A percentile compares a stretch with the other conserved stretches of the same genome.
phyloP scores from a whole-genome alignment of 106 monocot genomes.

The Phalaenopsis aphrodite region DNA sequence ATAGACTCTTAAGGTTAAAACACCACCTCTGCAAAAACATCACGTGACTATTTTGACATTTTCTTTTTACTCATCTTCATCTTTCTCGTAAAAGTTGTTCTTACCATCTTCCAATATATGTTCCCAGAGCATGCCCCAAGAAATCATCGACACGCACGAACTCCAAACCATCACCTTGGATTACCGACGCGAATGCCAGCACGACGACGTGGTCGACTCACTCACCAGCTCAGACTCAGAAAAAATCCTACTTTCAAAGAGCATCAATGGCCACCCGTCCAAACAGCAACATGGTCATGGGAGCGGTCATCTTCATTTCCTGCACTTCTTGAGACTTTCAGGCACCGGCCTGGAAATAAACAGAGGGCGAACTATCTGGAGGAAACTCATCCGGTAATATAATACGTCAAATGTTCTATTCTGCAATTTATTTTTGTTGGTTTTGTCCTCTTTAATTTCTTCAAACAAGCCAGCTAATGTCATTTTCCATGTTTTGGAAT shows the following conservation, averaged over 20 bases:
- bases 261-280: conserved; percentile 28
- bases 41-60: no score
- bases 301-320: conserved; percentile 31
- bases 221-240: conserved; percentile 63
- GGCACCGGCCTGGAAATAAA: conserved; percentile 73
- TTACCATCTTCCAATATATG: background rate
- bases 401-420: background rate
- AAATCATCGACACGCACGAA: conserved; percentile 88
- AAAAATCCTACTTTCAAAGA: background rate
- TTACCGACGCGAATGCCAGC: conserved; percentile 93
- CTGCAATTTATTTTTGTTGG: background rate
- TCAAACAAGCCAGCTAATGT: background rate
- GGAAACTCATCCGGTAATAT: conserved; percentile 44
- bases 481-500: background rate
- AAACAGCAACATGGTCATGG: conserved; percentile 7
- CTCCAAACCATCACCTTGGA: conserved; percentile 92
- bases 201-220: conserved; percentile 84
- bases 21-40: no score
- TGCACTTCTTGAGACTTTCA: conserved; percentile 75
- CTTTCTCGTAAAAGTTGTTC: background rate
- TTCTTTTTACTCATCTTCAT: no score
- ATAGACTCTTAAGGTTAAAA: no score
- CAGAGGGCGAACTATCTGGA: conserved; percentile 81
- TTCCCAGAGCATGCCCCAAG: conserved; percentile 91
- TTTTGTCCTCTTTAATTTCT: background rate